A percentile compares a stretch with the other conserved stretches of the same genome.
Conservation (phyloP, 148 eudicot species). For the Rhododendron griersonianum region DNA sequence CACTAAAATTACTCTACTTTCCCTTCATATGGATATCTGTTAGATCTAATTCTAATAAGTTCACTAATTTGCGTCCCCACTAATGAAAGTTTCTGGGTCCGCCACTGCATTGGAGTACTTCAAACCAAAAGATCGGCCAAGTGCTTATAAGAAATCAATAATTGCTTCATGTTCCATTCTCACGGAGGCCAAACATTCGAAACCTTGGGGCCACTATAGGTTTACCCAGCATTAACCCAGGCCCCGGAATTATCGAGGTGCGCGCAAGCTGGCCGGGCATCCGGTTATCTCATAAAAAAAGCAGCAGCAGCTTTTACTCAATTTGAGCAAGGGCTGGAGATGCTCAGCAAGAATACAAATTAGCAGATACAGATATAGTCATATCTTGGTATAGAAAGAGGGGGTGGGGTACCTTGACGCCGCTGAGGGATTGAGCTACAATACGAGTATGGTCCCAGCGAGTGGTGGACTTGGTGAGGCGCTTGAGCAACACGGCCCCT, state of each 20-base stretch:
- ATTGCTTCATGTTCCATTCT: too few relatives aligned
- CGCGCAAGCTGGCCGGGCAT: too few relatives aligned
- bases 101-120: too few relatives aligned
- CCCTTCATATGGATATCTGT: too few relatives aligned
- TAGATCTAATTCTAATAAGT: too few relatives aligned
- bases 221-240: neutral
- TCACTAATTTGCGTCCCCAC: too few relatives aligned
- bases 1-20: too few relatives aligned
- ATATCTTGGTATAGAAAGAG: too few relatives aligned
- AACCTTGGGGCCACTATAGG: neutral
- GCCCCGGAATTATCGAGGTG: neutral
- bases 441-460: constrained; percentile 84
- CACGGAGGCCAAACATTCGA: neutral
- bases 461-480: constrained; percentile 88
- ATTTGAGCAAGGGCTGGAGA: neutral
- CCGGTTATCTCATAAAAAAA: too few relatives aligned
- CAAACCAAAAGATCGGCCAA: too few relatives aligned
- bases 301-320: neutral
- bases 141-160: too few relatives aligned
- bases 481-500: constrained; percentile 66
- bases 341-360: neutral
- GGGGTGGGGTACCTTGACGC: constrained; percentile 50
- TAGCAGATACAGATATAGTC: neutral
- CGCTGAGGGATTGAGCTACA: constrained; percentile 61
- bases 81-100: too few relatives aligned